phyloP scores from a whole-genome alignment of 768 basidiomycete genomes.

The Coprinopsis sp. region DNA sequence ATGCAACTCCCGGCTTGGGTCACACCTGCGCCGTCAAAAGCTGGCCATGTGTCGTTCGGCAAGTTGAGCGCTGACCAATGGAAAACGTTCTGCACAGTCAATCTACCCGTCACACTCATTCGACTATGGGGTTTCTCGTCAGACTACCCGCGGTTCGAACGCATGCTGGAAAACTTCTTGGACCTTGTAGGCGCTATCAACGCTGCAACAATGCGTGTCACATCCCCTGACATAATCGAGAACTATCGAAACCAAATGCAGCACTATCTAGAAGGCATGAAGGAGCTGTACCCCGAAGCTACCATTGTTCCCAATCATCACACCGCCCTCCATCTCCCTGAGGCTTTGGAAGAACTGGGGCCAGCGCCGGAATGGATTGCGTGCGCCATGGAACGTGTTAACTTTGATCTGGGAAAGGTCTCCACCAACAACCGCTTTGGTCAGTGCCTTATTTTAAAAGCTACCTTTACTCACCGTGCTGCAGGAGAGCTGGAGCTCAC shows the following conservation, averaged over 20 bases:
- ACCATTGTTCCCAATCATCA: constrained; percentile 34
- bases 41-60: constrained; percentile 13
- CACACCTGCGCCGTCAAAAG: constrained; percentile 10
- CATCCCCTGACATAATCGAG: constrained; percentile 17
- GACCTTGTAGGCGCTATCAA: constrained; percentile 30
- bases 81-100: constrained; percentile 26
- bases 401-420: not conserved
- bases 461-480: too few relatives aligned
- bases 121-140: constrained; percentile 28
- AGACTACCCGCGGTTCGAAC: constrained; percentile 6
- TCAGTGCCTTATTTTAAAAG: not conserved
- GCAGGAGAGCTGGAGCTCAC: too few relatives aligned
- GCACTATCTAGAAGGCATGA: constrained; percentile 27
- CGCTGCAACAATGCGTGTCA: constrained; percentile 21
- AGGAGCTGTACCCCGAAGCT: constrained; percentile 25
- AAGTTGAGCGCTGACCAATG: constrained; percentile 34
- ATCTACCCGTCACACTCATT: constrained; percentile 32
- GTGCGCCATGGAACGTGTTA: constrained; percentile 32
- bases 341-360: constrained; percentile 27
- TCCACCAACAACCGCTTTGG: not conserved
- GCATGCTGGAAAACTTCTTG: constrained; percentile 30
- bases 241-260: constrained; percentile 25
- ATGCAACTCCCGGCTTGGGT: constrained; percentile 19
- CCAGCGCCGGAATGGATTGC: constrained; percentile 32
- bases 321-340: constrained; percentile 32